These are phyloP conservation scores for Camelina laxa DNA, from an alignment of 345 rosid species.

Conservation along the genomic window DNA sequence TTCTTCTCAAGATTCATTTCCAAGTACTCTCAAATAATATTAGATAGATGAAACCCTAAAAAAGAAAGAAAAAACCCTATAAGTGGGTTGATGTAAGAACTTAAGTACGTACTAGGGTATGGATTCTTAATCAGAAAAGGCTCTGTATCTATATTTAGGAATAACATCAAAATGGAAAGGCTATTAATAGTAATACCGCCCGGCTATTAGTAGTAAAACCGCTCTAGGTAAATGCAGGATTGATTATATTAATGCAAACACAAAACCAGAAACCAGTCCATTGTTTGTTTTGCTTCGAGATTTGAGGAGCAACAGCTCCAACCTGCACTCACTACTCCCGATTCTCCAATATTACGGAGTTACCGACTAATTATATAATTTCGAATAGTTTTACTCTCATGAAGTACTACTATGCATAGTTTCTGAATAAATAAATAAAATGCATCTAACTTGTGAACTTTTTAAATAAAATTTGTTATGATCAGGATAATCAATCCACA, in stretches of 20 bases:
- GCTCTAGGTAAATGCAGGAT: not conserved
- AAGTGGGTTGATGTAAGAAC: slow-evolving; percentile 19
- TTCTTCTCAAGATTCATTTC: slow-evolving; percentile 35
- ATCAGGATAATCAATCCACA: no score
- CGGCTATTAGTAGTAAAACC: slow-evolving; percentile 36
- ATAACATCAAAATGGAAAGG: slow-evolving; percentile 23
- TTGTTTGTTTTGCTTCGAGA: slow-evolving; percentile 38
- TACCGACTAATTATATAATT: not conserved
- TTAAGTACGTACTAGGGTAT: slow-evolving; percentile 13
- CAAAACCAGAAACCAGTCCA: slow-evolving; percentile 39
- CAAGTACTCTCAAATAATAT: not conserved
- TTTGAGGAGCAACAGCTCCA: slow-evolving; percentile 36
- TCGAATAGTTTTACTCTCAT: not conserved
- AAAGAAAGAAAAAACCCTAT: not conserved
- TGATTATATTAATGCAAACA: not conserved
- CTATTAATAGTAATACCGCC: slow-evolving; percentile 35
- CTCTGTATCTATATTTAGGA: slow-evolving; percentile 4
- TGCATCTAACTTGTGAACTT: not conserved
- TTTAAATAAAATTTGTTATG: no score
- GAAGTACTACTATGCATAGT: not conserved
- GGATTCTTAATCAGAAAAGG: not conserved
- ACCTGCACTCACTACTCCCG: slow-evolving; percentile 33
- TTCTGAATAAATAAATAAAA: not conserved
- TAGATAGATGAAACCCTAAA: slow-evolving; percentile 30
- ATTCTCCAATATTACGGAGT: not conserved